Conservation (phyloP, 306 rosid species). For the Datisca glomerata region DNA sequence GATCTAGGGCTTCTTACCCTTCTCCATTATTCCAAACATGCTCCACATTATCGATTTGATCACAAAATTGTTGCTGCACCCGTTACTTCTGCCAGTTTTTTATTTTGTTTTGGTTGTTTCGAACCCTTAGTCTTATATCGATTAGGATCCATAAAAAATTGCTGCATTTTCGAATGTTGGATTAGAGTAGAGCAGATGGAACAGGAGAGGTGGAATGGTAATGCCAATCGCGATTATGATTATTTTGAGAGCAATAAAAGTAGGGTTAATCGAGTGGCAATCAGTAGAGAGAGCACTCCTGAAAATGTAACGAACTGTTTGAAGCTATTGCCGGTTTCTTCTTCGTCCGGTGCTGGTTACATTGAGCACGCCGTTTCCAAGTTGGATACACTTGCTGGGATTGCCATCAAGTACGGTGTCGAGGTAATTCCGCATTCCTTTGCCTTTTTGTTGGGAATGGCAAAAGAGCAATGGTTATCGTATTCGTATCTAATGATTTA, state of each 20-base stretch:
- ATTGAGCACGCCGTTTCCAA: constrained; percentile 14
- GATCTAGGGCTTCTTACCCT: neutral
- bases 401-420: constrained; percentile 18
- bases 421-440: constrained; percentile 10
- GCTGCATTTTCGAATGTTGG: neutral
- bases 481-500: neutral
- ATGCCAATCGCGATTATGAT: neutral
- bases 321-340: neutral
- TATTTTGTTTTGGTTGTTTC: neutral
- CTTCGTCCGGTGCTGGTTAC: neutral
- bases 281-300: neutral
- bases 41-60: no score
- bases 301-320: neutral
- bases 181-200: constrained; percentile 5
- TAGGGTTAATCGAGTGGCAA: neutral
- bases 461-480: neutral
- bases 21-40: no score
- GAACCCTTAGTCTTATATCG: no score
- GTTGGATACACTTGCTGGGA: constrained; percentile 14
- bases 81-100: neutral
- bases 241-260: neutral
- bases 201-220: neutral
- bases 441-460: neutral
- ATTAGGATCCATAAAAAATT: neutral
- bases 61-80: neutral